A percentile compares a stretch with the other conserved stretches of the same genome.
These are phyloP conservation scores for Tetradesmus obliquus DNA, from an alignment of 139 green algal genomes.

Conservation along the genomic window DNA sequence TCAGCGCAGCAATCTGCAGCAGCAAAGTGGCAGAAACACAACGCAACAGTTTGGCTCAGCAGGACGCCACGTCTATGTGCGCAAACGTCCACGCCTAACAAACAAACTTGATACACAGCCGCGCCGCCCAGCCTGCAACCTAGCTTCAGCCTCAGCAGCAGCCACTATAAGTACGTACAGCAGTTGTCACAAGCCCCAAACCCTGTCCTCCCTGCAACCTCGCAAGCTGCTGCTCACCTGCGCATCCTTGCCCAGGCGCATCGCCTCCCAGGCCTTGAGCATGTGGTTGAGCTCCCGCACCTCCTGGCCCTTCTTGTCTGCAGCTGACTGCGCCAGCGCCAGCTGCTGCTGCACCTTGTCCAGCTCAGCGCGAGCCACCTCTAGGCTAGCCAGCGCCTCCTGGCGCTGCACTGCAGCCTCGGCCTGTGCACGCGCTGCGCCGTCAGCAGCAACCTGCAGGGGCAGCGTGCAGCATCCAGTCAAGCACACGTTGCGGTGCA, in stretches of 20 bases:
- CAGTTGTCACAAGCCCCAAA: neutral
- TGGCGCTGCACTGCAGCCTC: constrained; percentile 38
- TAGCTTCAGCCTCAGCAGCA: no score
- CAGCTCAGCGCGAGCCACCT: constrained; percentile 32
- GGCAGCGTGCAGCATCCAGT: neutral
- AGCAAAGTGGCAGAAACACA: neutral
- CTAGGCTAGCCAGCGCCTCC: constrained; percentile 35
- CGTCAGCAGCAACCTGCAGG: constrained; percentile 1
- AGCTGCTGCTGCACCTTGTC: constrained; percentile 44
- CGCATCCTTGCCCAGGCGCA: constrained; percentile 79
- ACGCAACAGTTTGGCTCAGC: neutral
- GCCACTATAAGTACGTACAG: no score
- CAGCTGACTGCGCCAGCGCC: constrained; percentile 3
- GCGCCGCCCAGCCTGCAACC: no score
- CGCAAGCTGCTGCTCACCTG: constrained; percentile 43
- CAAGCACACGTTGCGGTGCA: neutral
- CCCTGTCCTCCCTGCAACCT: neutral
- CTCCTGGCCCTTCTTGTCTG: constrained; percentile 54
- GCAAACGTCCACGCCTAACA: neutral
- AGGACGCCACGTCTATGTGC: neutral
- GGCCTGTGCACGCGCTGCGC: constrained; percentile 22
- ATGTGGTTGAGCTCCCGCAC: constrained; percentile 77
- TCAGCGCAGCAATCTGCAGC: constrained; percentile 62
- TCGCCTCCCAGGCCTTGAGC: constrained; percentile 81
- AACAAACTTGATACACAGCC: no score